Conservation (phyloP, 768 basidiomycete genomes). For the Boletus sp. region DNA sequence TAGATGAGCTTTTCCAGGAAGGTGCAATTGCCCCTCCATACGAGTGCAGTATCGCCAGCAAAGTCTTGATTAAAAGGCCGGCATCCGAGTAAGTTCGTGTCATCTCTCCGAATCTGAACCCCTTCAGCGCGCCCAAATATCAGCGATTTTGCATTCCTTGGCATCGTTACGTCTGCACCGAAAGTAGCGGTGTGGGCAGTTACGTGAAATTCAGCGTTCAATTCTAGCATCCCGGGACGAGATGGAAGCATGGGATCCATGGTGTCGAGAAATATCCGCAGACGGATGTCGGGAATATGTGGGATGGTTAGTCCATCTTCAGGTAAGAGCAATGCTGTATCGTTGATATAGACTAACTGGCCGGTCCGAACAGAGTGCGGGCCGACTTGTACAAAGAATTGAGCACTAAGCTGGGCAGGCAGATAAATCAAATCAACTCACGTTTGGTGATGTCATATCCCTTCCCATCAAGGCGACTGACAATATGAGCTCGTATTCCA, state of each 20-base stretch:
- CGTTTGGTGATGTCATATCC: constrained; percentile 87
- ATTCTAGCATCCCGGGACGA: constrained; percentile 38
- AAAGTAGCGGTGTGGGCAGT: constrained; percentile 68
- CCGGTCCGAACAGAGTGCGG: constrained; percentile 78
- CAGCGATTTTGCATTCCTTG: constrained; percentile 28
- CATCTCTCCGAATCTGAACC: constrained; percentile 52
- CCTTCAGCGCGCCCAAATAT: constrained; percentile 53
- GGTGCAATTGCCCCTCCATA: constrained; percentile 79
- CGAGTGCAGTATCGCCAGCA: constrained; percentile 54
- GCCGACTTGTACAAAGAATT: constrained; percentile 55
- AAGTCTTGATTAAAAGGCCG: constrained; percentile 48
- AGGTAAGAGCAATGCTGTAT: constrained; percentile 46
- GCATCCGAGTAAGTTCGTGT: constrained; percentile 60
- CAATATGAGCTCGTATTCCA: constrained; percentile 76
- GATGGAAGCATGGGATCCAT: constrained; percentile 47
- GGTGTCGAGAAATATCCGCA: constrained; percentile 58
- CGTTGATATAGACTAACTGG: constrained; percentile 80
- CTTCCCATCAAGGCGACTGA: constrained; percentile 75
- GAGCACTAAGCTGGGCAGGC: neutral
- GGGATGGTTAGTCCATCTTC: constrained; percentile 22
- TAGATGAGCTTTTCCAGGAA: constrained; percentile 80
- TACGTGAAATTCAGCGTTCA: constrained; percentile 47
- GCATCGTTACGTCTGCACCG: constrained; percentile 56
- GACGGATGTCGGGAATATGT: constrained; percentile 43
- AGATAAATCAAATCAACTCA: constrained; percentile 36